Conservation (phyloP, 2,329 filamentous ascomycete species). For the Dothideomycetidae sp. region DNA sequence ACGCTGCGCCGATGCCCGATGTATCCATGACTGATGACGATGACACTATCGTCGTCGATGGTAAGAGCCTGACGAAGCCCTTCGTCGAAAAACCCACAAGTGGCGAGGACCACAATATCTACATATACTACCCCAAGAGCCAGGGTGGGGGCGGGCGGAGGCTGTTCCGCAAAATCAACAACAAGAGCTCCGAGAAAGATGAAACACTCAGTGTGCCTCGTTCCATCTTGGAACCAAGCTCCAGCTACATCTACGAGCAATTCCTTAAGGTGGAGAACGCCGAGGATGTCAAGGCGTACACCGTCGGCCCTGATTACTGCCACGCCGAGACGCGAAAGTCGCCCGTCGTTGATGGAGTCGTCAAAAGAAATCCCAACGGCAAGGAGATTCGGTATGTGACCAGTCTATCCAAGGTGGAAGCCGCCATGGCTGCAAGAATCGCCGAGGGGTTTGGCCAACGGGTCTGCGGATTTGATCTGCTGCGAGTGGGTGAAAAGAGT, state of each 20-base stretch:
- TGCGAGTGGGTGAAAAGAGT: slow-evolving; percentile 76
- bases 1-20: slow-evolving; percentile 24
- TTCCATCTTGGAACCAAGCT: slow-evolving; percentile 62
- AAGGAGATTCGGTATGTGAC: slow-evolving; percentile 97
- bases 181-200: slow-evolving; percentile 95
- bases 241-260: slow-evolving; percentile 93
- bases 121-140: slow-evolving; percentile 87
- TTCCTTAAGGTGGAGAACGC: slow-evolving; percentile 95
- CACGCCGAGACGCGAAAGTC: slow-evolving; percentile 96
- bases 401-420: slow-evolving; percentile 63
- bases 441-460: slow-evolving; percentile 83
- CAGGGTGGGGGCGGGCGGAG: slow-evolving; percentile 79
- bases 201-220: slow-evolving; percentile 61
- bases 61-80: slow-evolving; percentile 66
- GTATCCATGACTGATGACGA: slow-evolving; percentile 83
- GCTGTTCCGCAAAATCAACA: slow-evolving; percentile 92
- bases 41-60: slow-evolving; percentile 79
- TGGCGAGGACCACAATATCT: slow-evolving; percentile 96
- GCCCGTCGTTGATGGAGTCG: slow-evolving; percentile 89
- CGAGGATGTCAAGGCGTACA: slow-evolving; percentile 97
- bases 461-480: slow-evolving; percentile 88
- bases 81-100: slow-evolving; percentile 99
- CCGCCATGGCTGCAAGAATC: slow-evolving; percentile 76
- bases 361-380: slow-evolving; percentile 89
- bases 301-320: slow-evolving; percentile 81